A percentile compares a stretch with the other conserved stretches of the same genome.
phyloP scores from a whole-genome alignment of 2,329 filamentous ascomycete species.

The Hypoxylon sp. region DNA sequence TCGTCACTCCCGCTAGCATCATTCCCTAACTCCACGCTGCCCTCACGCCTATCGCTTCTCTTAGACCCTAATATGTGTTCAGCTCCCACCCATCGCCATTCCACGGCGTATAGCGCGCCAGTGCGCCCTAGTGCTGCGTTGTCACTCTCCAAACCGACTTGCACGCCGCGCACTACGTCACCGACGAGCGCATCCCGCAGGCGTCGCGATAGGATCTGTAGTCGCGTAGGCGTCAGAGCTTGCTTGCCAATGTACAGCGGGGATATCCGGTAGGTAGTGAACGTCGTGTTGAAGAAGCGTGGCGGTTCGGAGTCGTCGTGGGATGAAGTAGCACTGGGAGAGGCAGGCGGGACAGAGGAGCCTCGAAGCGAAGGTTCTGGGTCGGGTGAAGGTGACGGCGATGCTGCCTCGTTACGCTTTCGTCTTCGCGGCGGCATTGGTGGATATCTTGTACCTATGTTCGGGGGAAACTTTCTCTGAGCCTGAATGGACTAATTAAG shows the following conservation, averaged over 20 bases:
- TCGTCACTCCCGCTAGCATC: conserved; percentile 4
- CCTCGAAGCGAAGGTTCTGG: conserved; percentile 20
- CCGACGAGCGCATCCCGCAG: conserved; percentile 70
- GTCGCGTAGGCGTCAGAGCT: conserved; percentile 56
- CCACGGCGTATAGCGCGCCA: conserved; percentile 63
- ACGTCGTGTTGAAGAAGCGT: conserved; percentile 72
- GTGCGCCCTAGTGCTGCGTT: conserved; percentile 56
- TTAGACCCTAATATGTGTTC: conserved; percentile 49
- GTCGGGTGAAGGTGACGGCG: conserved; percentile 28
- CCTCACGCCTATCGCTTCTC: conserved; percentile 13
- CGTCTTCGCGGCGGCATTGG: conserved; percentile 49
- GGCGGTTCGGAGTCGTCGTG: conserved; percentile 47
- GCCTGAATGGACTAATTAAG: too few species aligned
- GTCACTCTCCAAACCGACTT: conserved; percentile 61
- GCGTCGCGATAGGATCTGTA: conserved; percentile 62
- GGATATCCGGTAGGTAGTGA: conserved; percentile 69
- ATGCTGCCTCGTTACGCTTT: conserved; percentile 36
- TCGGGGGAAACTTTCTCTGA: not conserved
- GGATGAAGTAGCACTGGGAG: conserved; percentile 34
- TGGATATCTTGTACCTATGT: not conserved
- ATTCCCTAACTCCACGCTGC: conserved; percentile 39
- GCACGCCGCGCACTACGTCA: conserved; percentile 72
- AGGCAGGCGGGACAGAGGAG: conserved; percentile 19
- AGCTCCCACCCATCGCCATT: conserved; percentile 62
- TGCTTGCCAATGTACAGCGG: conserved; percentile 65